Evolutionary conservation across 2,329 filamentous ascomycete genomes (phyloP), one percentile per base, ranked within the genome.

Genomic region (Plectosphaerella plurivora): DNA sequence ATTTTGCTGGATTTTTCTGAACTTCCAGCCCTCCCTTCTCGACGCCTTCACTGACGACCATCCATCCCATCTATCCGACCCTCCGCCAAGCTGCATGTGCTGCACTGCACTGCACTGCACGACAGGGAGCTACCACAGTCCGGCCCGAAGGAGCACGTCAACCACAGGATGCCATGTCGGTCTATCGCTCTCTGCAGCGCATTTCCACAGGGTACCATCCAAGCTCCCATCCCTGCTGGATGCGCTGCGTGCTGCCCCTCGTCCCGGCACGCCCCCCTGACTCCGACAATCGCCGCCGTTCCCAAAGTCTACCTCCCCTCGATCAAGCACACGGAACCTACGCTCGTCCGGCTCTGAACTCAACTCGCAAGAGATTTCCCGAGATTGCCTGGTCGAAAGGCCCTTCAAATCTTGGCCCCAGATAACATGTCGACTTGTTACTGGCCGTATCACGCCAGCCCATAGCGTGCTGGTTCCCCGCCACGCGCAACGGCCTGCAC

Each of bases 401-500:
- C 50, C 41, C 28, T 47, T 52, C 47, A 33, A 52, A 54, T 47
- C 55, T 56, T 57, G 55, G 52, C 51, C 25, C 52, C 11, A 28
- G 64, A 73, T 72, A 72, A 69, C 64, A 65, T 51, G 63, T 63
- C 62, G 65, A 57, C 61, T 58, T 63, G 59, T 72, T 64, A 72
- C 68, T 73, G 69, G 69, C 54, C 36, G 42, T 51, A 36, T 28
- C 48, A 51, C 47, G 51, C 45, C 48, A 16, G 16, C 47, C 42
- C 54, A 36, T 20, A 42, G 51, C 52, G 52, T 42, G 52, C 45
- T 18, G 47, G 44, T 49, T 16, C 42, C 54, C 49, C 39, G 49
- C 28, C 52, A 48, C 55, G 46, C 52, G 48, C 52, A 53, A 47
- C 45, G 44, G 18, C 36, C 51, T 52, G 41, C 54, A 49, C 54